Evolutionary conservation across 352 stramenopile genomes (phyloP).

Genomic region (Phytophthora brassicae): DNA sequence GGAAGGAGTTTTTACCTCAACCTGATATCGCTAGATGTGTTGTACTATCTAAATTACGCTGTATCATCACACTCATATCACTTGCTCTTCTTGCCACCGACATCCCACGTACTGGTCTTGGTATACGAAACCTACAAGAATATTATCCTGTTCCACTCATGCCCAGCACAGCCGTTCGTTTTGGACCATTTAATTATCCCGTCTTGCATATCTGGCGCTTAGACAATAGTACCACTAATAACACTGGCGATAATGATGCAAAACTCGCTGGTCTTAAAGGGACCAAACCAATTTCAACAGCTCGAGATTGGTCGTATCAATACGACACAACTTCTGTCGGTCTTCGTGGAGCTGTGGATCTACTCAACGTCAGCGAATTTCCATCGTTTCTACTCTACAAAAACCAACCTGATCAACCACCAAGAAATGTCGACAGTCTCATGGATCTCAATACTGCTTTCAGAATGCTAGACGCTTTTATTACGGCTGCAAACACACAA

Average conservation of each 20-base stretch:
- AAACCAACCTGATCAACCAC: neutral
- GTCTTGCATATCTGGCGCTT: constrained; percentile 33
- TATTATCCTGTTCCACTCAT: constrained; percentile 31
- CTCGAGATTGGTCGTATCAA: constrained; percentile 38
- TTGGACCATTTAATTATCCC: constrained; percentile 53
- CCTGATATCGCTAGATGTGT: constrained; percentile 37
- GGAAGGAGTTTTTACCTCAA: constrained; percentile 15
- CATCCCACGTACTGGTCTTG: constrained; percentile 52
- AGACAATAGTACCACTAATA: constrained; percentile 3
- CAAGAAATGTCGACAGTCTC: constrained; percentile 5
- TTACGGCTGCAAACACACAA: constrained; percentile 6
- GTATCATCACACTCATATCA: constrained; percentile 39
- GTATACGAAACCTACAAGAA: constrained; percentile 22
- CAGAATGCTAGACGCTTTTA: constrained; percentile 37
- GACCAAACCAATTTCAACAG: constrained; percentile 5
- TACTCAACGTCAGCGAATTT: constrained; percentile 34
- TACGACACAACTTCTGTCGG: constrained; percentile 42
- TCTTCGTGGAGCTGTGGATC: constrained; percentile 26
- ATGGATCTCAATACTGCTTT: constrained; percentile 30
- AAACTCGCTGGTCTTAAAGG: constrained; percentile 22
- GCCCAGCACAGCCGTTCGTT: constrained; percentile 34
- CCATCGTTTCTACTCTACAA: constrained; percentile 35
- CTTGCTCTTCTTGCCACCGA: constrained; percentile 46
- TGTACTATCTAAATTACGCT: constrained; percentile 31
- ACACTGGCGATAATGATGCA: neutral